These are phyloP conservation scores for Colletotrichum truncatum DNA, from an alignment of 2,329 filamentous ascomycete genomes.

Conservation along the genomic window DNA sequence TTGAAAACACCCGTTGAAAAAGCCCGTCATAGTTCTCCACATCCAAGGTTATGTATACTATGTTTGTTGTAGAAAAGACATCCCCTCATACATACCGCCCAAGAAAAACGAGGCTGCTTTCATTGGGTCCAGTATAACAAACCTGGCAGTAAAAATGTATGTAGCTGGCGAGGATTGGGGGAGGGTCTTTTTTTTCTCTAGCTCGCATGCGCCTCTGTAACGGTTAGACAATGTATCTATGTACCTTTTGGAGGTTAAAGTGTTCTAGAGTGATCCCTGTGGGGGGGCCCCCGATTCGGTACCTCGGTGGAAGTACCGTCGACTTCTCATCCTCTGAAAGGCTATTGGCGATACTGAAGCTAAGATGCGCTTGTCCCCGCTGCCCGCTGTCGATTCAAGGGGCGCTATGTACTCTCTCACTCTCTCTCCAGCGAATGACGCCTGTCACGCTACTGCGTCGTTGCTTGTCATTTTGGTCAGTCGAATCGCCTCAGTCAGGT, in stretches of 20 bases:
- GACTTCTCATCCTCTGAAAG: not conserved
- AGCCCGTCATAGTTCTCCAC: slow-evolving; percentile 6
- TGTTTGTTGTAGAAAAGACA: too few relatives aligned
- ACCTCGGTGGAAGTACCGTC: not conserved
- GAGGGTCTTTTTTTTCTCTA: not conserved
- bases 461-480: too few relatives aligned
- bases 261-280: not conserved
- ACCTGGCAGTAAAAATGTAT: not conserved
- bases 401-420: not conserved
- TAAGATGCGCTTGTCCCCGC: slow-evolving; percentile 5
- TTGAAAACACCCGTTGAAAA: not conserved
- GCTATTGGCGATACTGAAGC: not conserved
- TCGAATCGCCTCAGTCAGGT: too few relatives aligned
- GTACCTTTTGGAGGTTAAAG: not conserved
- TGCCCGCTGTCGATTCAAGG: not conserved
- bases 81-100: too few relatives aligned
- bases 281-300: not conserved
- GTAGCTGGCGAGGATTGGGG: not conserved
- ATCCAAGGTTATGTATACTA: too few relatives aligned
- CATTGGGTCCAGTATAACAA: not conserved
- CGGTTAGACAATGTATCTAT: not conserved
- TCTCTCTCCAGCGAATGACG: not conserved
- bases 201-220: not conserved
- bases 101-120: not conserved
- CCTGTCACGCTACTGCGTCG: not conserved